Evolutionary conservation across 2,329 filamentous ascomycete species (phyloP), one percentile per base, ranked within the genome.

Genomic region (Calonectria montana): DNA sequence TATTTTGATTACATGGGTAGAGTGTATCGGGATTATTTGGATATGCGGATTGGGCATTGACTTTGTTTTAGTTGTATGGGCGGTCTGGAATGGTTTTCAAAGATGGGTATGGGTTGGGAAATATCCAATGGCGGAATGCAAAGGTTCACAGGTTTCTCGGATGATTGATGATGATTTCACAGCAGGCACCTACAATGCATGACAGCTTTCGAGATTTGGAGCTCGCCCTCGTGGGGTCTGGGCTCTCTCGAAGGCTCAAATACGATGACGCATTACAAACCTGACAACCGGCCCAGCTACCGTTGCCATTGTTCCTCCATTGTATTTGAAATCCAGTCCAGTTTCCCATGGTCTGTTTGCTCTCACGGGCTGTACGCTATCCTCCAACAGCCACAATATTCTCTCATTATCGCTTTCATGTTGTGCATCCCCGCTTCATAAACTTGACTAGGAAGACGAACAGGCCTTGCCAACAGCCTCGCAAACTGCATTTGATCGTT

Each of bases 401-500:
- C 7, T 18, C 16, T 61, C n/a, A 47, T 45, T 63, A 31, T 25
- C 50, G 2, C 5, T 25, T 41, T 35, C 31, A 35, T 59, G 18
- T 21, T n/a, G 61, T 27, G 43, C 8, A 15, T 23, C 37, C n/a
- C 21, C 15, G 18, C 43, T 21, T 21, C 29, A n/a, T 23, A 53
- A 15, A 15, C 25, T 66, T 21, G 48, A 29, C 31, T 59, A 65
- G 27, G 63, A 48, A 21, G 62, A 27, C n/a, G 50, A 65, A 35
- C 35, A 16, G 45, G 67, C 53, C 21, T 70, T 55, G 45, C 69
- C 50, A 35, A 78, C 27, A 16, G 76, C 72, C 8, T 81, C 77
- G 21, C 71, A 61, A 23, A 82, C 76, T 1, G 76, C 81, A 69
- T 74, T 72, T 23, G 80, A 76, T 71, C 75, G 79, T n/a, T 73